phyloP scores from a whole-genome alignment of 371 early-diverging fungal genomes.

The Parasitella parasitica region DNA sequence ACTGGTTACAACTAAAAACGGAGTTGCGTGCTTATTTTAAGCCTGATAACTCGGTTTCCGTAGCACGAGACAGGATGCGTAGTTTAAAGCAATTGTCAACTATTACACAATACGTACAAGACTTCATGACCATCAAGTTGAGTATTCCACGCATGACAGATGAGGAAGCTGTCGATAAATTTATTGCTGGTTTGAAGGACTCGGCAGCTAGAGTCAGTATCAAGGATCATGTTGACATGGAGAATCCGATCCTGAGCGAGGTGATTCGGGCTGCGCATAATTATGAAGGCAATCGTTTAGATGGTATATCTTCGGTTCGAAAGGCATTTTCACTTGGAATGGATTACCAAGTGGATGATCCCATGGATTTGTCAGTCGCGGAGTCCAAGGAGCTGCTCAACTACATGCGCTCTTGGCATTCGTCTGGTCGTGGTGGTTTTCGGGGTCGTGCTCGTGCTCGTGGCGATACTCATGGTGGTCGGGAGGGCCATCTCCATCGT shows the following conservation, averaged over 20 bases:
- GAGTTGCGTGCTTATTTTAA: not conserved
- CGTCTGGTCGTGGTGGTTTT: not conserved
- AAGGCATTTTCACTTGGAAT: not conserved
- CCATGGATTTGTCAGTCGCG: not conserved
- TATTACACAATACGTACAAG: not conserved
- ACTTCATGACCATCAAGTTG: not conserved
- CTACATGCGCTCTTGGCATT: not conserved
- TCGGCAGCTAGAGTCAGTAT: not conserved
- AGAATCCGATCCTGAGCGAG: not conserved
- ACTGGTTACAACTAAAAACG: not conserved
- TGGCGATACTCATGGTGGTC: not conserved
- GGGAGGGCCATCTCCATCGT: not conserved
- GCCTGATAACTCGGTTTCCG: not conserved
- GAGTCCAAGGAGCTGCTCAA: not conserved
- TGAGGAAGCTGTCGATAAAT: not conserved
- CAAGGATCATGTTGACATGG: not conserved
- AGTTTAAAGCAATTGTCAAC: not conserved
- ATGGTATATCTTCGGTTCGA: not conserved
- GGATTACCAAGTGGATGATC: not conserved
- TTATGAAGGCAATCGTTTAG: not conserved
- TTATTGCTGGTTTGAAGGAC: not conserved
- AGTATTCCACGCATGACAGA: not conserved
- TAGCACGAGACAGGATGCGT: not conserved
- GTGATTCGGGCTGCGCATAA: not conserved
- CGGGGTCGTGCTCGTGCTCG: not conserved